A percentile compares a stretch with the other conserved stretches of the same genome.
Evolutionary conservation across 169 alveolate genomes (phyloP).

Genomic region (Pseudocohnilembus persalinus): DNA sequence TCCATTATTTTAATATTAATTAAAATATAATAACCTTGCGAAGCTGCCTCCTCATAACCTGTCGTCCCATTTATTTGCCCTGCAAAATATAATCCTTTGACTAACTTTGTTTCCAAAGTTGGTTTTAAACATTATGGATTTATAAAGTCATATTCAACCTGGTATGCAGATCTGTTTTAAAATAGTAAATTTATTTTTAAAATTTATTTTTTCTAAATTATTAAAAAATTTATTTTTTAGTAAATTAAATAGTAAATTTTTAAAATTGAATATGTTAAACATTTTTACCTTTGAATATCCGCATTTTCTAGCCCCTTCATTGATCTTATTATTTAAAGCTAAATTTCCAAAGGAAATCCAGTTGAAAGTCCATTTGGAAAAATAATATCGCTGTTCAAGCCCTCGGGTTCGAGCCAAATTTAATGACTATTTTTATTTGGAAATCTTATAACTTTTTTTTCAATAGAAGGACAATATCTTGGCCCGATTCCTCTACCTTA

Average conservation of each 20-base stretch:
- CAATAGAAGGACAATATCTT: slow-evolving; percentile 92
- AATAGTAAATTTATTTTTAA: too few relatives aligned
- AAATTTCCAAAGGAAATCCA: slow-evolving; percentile 85
- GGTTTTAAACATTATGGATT: slow-evolving; percentile 75
- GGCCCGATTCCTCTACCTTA: slow-evolving; percentile 90
- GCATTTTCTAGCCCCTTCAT: slow-evolving; percentile 51
- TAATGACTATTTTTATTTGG: slow-evolving; percentile 80
- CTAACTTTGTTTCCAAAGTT: slow-evolving; percentile 80
- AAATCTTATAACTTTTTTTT: slow-evolving; percentile 77
- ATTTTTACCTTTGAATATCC: slow-evolving; percentile 35
- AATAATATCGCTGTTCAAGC: slow-evolving; percentile 70
- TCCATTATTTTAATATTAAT: too few relatives aligned
- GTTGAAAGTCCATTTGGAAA: slow-evolving; percentile 93
- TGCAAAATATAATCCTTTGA: slow-evolving; percentile 82
- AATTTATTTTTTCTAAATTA: too few relatives aligned
- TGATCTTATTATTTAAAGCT: slow-evolving; percentile 48
- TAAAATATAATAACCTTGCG: slow-evolving; percentile 88
- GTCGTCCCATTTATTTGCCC: slow-evolving; percentile 95
- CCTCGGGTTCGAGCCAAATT: slow-evolving; percentile 96
- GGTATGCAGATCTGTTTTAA: slow-evolving; percentile 87
- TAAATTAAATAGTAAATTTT: too few relatives aligned
- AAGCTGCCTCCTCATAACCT: slow-evolving; percentile 95
- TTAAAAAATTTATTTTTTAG: too few relatives aligned
- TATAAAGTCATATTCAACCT: slow-evolving; percentile 90
- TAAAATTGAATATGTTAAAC: slow-evolving; percentile 30